Evolutionary conservation across 352 stramenopile genomes (phyloP).

Genomic region (Phytophthora sojae): DNA sequence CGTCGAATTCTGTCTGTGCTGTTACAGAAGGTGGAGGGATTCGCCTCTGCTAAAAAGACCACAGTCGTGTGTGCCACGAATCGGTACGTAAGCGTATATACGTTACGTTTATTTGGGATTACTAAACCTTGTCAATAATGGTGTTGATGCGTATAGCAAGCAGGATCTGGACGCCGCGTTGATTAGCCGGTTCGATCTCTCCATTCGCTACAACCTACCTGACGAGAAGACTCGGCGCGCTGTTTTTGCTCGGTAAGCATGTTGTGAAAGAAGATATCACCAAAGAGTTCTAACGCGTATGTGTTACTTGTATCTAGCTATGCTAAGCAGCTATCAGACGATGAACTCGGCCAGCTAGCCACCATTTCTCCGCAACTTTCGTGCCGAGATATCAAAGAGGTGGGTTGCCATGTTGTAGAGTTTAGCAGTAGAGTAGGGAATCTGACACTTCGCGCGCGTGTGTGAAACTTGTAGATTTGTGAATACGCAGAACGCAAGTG

Average conservation of each 20-base stretch:
- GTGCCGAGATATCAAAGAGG: constrained; percentile 95
- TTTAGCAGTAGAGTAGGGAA: background rate
- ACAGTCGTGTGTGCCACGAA: constrained; percentile 95
- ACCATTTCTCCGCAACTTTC: constrained; percentile 86
- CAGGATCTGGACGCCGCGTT: constrained; percentile 93
- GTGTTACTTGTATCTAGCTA: constrained; percentile 52
- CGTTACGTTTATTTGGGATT: background rate
- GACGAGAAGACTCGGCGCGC: constrained; percentile 81
- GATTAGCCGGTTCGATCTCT: constrained; percentile 94
- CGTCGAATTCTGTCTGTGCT: constrained; percentile 92
- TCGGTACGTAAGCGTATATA: constrained; percentile 41
- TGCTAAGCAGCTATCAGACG: constrained; percentile 87
- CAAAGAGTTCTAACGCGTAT: background rate
- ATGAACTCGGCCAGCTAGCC: constrained; percentile 85
- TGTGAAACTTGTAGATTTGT: constrained; percentile 69
- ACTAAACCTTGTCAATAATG: background rate
- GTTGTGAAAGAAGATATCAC: background rate
- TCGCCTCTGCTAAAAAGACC: constrained; percentile 93
- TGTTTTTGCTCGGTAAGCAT: constrained; percentile 87
- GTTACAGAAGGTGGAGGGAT: constrained; percentile 93
- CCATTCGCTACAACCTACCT: constrained; percentile 92
- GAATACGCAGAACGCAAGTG: constrained; percentile 94
- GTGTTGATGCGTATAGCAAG: constrained; percentile 62
- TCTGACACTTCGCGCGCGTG: background rate
- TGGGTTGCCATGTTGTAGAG: constrained; percentile 16